These are phyloP conservation scores for Mortierella sp. DNA, from an alignment of 371 early-diverging fungal genomes.

Conservation along the genomic window DNA sequence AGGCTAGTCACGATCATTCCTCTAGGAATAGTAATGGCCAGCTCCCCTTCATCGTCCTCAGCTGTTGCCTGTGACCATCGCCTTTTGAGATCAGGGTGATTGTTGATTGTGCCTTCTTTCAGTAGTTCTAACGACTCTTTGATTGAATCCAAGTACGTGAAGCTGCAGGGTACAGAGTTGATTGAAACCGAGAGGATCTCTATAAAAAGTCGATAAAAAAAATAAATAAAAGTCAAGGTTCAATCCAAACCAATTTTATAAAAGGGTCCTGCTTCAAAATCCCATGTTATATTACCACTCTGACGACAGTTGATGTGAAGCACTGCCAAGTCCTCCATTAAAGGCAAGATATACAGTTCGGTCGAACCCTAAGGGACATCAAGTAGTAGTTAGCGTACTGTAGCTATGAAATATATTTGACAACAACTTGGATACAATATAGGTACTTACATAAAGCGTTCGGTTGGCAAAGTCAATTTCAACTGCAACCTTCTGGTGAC, in stretches of 20 bases:
- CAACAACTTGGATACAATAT: background rate
- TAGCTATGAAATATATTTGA: too few species aligned
- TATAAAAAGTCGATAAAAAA: conserved; percentile 50
- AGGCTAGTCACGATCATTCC: conserved; percentile 54
- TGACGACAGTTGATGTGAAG: conserved; percentile 74
- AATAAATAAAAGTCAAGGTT: background rate
- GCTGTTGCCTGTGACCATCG: conserved; percentile 69
- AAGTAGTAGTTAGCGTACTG: background rate
- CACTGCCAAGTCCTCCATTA: conserved; percentile 60
- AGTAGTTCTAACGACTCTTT: conserved; percentile 62
- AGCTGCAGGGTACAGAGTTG: conserved; percentile 66
- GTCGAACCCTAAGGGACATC: conserved; percentile 66
- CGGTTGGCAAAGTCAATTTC: conserved; percentile 64
- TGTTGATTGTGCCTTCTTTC: conserved; percentile 62
- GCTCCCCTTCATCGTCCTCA: conserved; percentile 77
- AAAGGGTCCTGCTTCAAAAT: background rate
- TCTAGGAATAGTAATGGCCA: conserved; percentile 70
- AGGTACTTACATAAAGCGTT: conserved; percentile 38
- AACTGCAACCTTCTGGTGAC: conserved; percentile 65
- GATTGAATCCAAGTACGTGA: conserved; percentile 65
- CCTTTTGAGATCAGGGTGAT: conserved; percentile 72
- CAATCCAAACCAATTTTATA: background rate
- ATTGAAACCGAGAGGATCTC: conserved; percentile 71
- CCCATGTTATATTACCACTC: conserved; percentile 61
- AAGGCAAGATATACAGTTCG: conserved; percentile 71